Base-by-base conservation (phyloP, 1,284 basidiomycete species). In the Anthracocystis walkeri region DNA sequence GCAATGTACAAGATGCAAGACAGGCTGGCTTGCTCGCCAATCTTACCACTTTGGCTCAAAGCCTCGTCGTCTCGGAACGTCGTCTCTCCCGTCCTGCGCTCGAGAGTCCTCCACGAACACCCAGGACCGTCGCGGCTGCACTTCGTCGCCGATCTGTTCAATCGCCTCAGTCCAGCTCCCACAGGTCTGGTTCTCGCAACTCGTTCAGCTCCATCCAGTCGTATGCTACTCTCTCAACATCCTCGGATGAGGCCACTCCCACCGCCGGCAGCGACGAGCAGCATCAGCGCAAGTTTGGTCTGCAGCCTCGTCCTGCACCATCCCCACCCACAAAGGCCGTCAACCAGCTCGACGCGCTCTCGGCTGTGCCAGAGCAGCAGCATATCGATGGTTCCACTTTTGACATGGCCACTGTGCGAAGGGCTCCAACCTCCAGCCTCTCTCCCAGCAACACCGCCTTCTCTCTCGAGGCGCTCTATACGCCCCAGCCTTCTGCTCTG, bases 61-160 rank as follows among this genome's bases (percentile, higher is more conserved):
- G 33, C 2, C 56, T 74, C 6, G 38, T 66, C 54, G 46, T 55
- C 1, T 61, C 71, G 3, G 55, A 74, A 10, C 68, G 68, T 50
- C 62, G 62, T 20, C 31, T 71, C 35, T 41, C 58, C 3, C 46
- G 45, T 4, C 29, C 46, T 21, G 58, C 55, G 1, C 23, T 65
- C 25, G 63, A 68, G 6, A 69, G 61, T 14, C 72, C 72, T 27
- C 72, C 72, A 7, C 58, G 66, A 14, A 75, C 66, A 21, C 66
- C 65, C 0, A 31, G 58, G 10, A 58, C 46, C 12, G 48, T 62
- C 52, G 25, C 49, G 38, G 57, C 62, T 21, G 50, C 50, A 38
- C 42, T 20, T 40, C 62, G 58, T 55, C 62, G 68, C 41, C 58
- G 62, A 16, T 65, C 67, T 16, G 57, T 52, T 21, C 52, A 59